Evolutionary conservation across 2,329 filamentous ascomycete species (phyloP).

Genomic region (Botrytis squamosa): DNA sequence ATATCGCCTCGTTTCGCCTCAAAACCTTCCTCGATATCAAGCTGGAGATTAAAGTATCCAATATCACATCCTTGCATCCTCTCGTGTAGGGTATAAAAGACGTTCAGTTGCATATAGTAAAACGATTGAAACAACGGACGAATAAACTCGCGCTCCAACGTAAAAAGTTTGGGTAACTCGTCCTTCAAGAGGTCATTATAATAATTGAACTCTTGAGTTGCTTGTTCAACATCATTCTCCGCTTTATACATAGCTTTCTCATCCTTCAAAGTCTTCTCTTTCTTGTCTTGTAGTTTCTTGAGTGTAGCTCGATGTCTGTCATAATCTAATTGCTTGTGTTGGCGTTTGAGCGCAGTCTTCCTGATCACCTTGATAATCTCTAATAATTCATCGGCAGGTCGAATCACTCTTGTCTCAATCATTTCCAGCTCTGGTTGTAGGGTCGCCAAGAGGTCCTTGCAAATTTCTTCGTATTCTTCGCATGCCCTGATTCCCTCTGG

Average conservation of each 20-base stretch:
- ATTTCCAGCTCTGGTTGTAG: slow-evolving; percentile 92
- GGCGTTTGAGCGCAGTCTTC: slow-evolving; percentile 83
- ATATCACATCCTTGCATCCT: slow-evolving; percentile 98
- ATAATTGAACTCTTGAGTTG: slow-evolving; percentile 95
- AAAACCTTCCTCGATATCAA: slow-evolving; percentile 90
- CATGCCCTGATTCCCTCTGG: slow-evolving; percentile 91
- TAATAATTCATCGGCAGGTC: slow-evolving; percentile 87
- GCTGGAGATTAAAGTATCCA: slow-evolving; percentile 90
- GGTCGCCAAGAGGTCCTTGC: slow-evolving; percentile 84
- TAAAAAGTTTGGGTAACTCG: slow-evolving; percentile 88
- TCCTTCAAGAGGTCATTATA: slow-evolving; percentile 97
- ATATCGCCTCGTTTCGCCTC: slow-evolving; percentile 84
- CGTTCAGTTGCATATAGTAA: slow-evolving; percentile 99
- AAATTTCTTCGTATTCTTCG: slow-evolving; percentile 92
- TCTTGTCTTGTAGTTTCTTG: slow-evolving; percentile 97
- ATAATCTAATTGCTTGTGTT: slow-evolving; percentile 97
- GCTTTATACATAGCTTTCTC: slow-evolving; percentile 97
- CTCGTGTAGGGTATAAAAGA: slow-evolving; percentile 98
- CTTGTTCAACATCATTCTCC: slow-evolving; percentile 84
- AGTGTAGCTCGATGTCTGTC: slow-evolving; percentile 79
- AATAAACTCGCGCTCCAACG: slow-evolving; percentile 90
- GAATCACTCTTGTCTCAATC: slow-evolving; percentile 90
- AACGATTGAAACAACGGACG: slow-evolving; percentile 96
- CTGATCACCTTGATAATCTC: slow-evolving; percentile 95
- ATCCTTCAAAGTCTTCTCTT: slow-evolving; percentile 93